These are phyloP conservation scores for Trifolium repens DNA, from an alignment of 306 rosid genomes.

Conservation along the genomic window DNA sequence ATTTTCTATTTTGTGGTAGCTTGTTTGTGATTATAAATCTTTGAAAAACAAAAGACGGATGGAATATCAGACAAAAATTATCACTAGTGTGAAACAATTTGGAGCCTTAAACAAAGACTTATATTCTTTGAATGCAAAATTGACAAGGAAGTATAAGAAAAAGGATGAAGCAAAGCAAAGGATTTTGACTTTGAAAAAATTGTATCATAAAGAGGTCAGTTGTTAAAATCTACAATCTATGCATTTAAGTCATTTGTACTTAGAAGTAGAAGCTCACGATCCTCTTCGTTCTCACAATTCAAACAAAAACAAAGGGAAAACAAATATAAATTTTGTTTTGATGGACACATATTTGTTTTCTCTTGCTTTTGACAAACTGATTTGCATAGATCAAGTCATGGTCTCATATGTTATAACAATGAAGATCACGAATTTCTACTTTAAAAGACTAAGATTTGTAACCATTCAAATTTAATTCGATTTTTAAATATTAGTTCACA, in stretches of 20 bases:
- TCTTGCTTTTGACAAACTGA: neutral
- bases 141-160: conserved; percentile 8
- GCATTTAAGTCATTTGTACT: neutral
- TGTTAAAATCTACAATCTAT: neutral
- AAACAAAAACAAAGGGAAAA: neutral
- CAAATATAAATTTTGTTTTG: neutral
- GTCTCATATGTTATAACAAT: neutral
- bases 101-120: neutral
- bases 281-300: neutral
- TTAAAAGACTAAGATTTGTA: neutral
- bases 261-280: neutral
- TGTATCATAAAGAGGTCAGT: conserved; percentile 29
- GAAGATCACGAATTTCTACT: no score
- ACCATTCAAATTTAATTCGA: neutral
- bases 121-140: neutral
- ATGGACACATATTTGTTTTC: neutral
- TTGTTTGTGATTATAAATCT: neutral
- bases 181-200: conserved; percentile 12
- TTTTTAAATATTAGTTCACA: neutral
- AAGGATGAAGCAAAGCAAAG: conserved; percentile 32
- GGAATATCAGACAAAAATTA: neutral
- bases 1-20: neutral
- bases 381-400: neutral
- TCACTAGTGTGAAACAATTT: neutral
- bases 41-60: conserved; percentile 18